Conservation (phyloP, 2,329 filamentous ascomycete genomes). For the Sarocladium oryzae region DNA sequence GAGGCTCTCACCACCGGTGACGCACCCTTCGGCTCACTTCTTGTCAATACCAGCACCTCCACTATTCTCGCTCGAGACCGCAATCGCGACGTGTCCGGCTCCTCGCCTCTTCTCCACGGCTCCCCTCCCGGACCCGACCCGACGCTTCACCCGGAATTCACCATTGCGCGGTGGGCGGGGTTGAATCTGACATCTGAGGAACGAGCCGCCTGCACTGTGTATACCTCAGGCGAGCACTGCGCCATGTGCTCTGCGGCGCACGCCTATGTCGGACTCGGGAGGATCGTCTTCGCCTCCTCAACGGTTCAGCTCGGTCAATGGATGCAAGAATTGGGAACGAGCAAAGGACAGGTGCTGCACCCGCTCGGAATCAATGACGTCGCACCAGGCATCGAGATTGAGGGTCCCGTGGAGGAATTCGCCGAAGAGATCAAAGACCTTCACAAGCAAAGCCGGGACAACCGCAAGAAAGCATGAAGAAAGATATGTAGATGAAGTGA, state of each 20-base stretch:
- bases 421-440: constrained; percentile 23
- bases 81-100: constrained; percentile 25
- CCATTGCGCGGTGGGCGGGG: constrained; percentile 30
- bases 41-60: constrained; percentile 21
- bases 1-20: constrained; percentile 31
- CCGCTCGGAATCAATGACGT: constrained; percentile 23
- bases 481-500: neutral
- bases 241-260: constrained; percentile 31
- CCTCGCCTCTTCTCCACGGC: neutral
- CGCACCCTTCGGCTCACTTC: constrained; percentile 29
- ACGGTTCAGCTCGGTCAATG: constrained; percentile 22
- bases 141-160: constrained; percentile 30
- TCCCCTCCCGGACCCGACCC: constrained; percentile 18
- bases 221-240: constrained; percentile 32
- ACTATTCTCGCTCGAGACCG: constrained; percentile 25
- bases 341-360: constrained; percentile 13
- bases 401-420: constrained; percentile 24
- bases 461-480: neutral
- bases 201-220: constrained; percentile 30
- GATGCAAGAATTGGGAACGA: constrained; percentile 21
- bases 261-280: constrained; percentile 27
- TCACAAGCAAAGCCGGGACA: constrained; percentile 14
- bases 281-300: constrained; percentile 27
- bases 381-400: constrained; percentile 20
- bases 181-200: constrained; percentile 27